Evolutionary conservation across 495 filamentous ascomycete species (phyloP).

Genomic region (Penicillium robsamsonii): DNA sequence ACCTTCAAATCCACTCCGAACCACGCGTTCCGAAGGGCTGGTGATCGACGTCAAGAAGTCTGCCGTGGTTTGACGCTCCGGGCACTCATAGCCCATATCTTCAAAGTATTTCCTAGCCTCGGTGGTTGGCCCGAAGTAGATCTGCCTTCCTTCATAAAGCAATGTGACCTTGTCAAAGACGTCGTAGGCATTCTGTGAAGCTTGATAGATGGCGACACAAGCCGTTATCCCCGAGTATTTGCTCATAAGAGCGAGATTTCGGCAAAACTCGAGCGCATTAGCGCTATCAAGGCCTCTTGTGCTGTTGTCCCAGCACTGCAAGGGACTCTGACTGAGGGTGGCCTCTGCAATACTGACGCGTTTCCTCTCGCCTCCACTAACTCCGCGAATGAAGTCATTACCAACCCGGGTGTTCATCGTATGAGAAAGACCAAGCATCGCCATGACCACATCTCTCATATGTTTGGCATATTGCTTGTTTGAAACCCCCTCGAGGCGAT

Average conservation of each 20-base stretch:
- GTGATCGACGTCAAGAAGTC: constrained; percentile 74
- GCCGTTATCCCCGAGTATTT: constrained; percentile 66
- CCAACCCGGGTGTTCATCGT: constrained; percentile 51
- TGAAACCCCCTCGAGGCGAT: constrained; percentile 39
- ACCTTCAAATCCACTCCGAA: constrained; percentile 56
- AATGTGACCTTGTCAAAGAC: constrained; percentile 59
- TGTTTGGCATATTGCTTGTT: constrained; percentile 43
- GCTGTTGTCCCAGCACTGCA: constrained; percentile 79
- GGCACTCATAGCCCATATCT: constrained; percentile 56
- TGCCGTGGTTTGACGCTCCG: constrained; percentile 56
- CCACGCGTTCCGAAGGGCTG: constrained; percentile 57
- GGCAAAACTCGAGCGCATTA: constrained; percentile 68
- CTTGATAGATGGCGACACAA: constrained; percentile 76
- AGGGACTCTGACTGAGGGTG: constrained; percentile 60
- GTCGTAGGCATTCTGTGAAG: constrained; percentile 73
- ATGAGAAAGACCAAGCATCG: constrained; percentile 52
- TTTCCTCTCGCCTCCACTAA: constrained; percentile 81
- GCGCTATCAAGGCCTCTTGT: constrained; percentile 78
- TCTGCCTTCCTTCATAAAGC: constrained; percentile 60
- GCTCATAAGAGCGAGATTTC: constrained; percentile 65
- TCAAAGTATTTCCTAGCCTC: constrained; percentile 59
- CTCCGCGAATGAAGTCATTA: constrained; percentile 73
- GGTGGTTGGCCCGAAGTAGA: constrained; percentile 58
- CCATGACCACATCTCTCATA: constrained; percentile 54
- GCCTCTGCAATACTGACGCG: constrained; percentile 50